These are phyloP conservation scores for Starmerella vaccinii DNA, from an alignment of 805 yeast genomes.

Conservation along the genomic window DNA sequence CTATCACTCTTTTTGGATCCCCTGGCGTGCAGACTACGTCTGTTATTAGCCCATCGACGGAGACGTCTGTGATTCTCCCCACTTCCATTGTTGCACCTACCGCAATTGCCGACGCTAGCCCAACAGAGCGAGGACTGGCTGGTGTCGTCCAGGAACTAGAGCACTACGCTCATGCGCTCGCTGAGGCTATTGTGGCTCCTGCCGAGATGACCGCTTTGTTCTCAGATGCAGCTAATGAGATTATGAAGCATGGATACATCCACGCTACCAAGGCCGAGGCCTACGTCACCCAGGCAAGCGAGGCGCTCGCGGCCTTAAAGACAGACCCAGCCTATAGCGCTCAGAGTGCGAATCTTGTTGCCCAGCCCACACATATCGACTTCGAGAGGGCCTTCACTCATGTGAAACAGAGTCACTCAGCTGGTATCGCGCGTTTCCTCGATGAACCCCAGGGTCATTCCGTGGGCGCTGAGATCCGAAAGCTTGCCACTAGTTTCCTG, in stretches of 20 bases:
- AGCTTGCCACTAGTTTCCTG: constrained; percentile 12
- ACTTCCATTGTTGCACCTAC: too few relatives aligned
- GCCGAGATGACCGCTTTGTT: constrained; percentile 14
- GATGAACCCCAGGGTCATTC: constrained; percentile 13
- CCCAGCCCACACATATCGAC: constrained; percentile 16
- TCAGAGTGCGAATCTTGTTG: constrained; percentile 9
- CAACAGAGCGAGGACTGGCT: constrained; percentile 4
- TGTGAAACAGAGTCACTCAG: constrained; percentile 7
- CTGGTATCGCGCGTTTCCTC: constrained; percentile 12
- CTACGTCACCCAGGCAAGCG: constrained; percentile 13
- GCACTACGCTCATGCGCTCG: constrained; percentile 18
- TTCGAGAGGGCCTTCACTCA: constrained; percentile 9
- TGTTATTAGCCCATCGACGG: background rate
- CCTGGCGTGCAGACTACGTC: background rate
- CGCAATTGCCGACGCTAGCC: constrained; percentile 1
- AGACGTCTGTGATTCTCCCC: constrained; percentile 3
- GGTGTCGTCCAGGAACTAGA: constrained; percentile 7
- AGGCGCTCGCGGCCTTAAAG: constrained; percentile 12
- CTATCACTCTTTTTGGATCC: constrained; percentile 14
- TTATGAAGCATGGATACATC: constrained; percentile 17
- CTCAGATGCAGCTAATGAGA: constrained; percentile 12
- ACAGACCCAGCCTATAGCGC: constrained; percentile 17
- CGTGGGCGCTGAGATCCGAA: constrained; percentile 5
- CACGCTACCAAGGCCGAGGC: constrained; percentile 13
- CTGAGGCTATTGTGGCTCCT: constrained; percentile 21